A percentile compares a stretch with the other conserved stretches of the same genome.
Evolutionary conservation across 176 grass and related monocot species (phyloP).

Genomic region (Lolium rigidum): DNA sequence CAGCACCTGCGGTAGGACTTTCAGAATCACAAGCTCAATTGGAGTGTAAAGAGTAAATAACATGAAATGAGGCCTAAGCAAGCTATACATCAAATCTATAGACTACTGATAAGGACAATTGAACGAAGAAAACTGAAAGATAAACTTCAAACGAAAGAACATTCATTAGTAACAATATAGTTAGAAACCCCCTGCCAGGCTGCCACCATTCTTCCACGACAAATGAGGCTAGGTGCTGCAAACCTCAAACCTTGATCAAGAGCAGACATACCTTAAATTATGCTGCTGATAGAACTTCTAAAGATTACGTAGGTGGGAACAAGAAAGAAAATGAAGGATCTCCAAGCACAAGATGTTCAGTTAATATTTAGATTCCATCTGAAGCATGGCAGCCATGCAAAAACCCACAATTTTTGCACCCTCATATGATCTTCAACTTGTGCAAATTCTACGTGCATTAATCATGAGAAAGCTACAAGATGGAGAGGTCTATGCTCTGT

Average conservation of each 20-base stretch:
- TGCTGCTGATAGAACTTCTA: too few species aligned
- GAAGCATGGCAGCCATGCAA: too few species aligned
- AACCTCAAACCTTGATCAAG: not conserved
- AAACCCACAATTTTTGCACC: too few species aligned
- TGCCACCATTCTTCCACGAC: not conserved
- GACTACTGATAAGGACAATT: not conserved
- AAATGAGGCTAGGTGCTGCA: not conserved
- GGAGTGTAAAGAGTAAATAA: not conserved
- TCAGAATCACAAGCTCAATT: not conserved
- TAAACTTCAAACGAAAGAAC: not conserved
- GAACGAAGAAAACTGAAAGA: not conserved
- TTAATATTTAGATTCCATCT: too few species aligned
- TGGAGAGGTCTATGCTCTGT: too few species aligned
- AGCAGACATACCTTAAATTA: not conserved
- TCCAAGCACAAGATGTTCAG: too few species aligned
- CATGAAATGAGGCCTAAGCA: not conserved
- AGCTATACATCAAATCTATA: not conserved
- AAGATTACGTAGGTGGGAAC: too few species aligned
- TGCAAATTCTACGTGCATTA: too few species aligned
- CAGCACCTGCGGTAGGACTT: not conserved
- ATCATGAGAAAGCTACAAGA: too few species aligned
- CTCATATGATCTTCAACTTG: too few species aligned
- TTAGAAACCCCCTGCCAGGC: not conserved
- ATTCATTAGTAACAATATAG: not conserved
- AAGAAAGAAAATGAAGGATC: too few species aligned